Evolutionary conservation across 164 flowering plant species (phyloP).

Genomic region (Annona squamosa): DNA sequence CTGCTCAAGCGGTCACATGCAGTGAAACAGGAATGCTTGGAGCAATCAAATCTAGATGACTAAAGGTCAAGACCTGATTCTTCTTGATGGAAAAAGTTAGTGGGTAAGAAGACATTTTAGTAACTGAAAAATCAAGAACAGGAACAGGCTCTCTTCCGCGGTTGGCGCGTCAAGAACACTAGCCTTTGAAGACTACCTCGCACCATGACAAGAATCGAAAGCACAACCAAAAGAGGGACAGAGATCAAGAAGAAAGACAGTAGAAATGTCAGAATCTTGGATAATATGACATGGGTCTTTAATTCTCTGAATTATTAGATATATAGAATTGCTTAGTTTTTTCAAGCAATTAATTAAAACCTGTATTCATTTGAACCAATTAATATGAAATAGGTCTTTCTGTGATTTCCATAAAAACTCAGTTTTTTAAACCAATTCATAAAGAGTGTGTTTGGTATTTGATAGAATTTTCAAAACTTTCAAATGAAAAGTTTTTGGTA

Average conservation of each 20-base stretch:
- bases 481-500: too few species aligned
- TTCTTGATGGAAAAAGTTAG: conserved; percentile 12
- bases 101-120: conserved; percentile 5
- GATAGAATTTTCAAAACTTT: too few species aligned
- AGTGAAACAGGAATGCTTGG: too few species aligned
- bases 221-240: not conserved
- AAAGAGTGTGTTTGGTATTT: too few species aligned
- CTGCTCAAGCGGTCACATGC: too few species aligned
- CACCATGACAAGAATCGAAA: not conserved
- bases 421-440: not conserved
- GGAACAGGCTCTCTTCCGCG: not conserved
- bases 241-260: too few species aligned
- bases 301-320: too few species aligned
- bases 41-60: too few species aligned
- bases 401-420: too few species aligned
- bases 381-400: not conserved
- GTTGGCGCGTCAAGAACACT: not conserved
- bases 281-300: not conserved
- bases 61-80: conserved; percentile 8
- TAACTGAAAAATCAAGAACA: conserved; percentile 2
- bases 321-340: too few species aligned
- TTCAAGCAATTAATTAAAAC: too few species aligned
- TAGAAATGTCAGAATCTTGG: not conserved
- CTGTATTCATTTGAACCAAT: too few species aligned
- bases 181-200: not conserved